Percentiles rank a stretch among this genome's conserved stretches.
phyloP scores from a whole-genome alignment of 441 rosid species.

The Pelargonium citronellum region DNA sequence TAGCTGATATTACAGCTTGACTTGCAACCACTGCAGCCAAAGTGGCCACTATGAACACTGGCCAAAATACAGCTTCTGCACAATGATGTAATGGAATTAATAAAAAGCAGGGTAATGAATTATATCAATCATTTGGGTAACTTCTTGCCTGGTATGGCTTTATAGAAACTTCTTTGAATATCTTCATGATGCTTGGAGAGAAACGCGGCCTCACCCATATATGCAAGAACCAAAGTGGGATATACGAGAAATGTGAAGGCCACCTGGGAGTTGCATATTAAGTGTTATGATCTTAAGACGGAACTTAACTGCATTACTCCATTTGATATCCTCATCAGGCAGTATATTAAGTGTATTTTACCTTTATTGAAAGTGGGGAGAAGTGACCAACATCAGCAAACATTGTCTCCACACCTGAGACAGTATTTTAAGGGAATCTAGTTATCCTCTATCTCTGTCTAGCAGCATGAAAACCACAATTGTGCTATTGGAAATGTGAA shows the following conservation, averaged over 20 bases:
- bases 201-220: slow-evolving; percentile 99
- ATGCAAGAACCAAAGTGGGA: slow-evolving; percentile 89
- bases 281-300: slow-evolving; percentile 25
- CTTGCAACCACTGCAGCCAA: slow-evolving; percentile 75
- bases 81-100: no score
- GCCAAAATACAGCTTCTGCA: slow-evolving; percentile 4
- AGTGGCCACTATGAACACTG: background rate
- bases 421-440: slow-evolving; percentile 20
- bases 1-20: slow-evolving; percentile 94
- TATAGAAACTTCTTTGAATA: slow-evolving; percentile 57
- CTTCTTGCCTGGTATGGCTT: slow-evolving; percentile 72
- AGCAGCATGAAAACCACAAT: no score
- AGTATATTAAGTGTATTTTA: background rate
- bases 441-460: background rate
- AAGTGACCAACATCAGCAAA: slow-evolving; percentile 99
- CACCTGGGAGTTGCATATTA: slow-evolving; percentile 37
- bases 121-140: no score
- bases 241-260: slow-evolving; percentile 92
- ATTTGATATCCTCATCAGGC: background rate
- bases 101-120: background rate
- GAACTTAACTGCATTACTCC: slow-evolving; percentile 17
- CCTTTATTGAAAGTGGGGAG: background rate
- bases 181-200: slow-evolving; percentile 68
- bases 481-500: no score
- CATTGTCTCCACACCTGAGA: slow-evolving; percentile 94